Base-by-base conservation (phyloP, 2,329 filamentous ascomycete species). In the Aspergillus transmontanensis region DNA sequence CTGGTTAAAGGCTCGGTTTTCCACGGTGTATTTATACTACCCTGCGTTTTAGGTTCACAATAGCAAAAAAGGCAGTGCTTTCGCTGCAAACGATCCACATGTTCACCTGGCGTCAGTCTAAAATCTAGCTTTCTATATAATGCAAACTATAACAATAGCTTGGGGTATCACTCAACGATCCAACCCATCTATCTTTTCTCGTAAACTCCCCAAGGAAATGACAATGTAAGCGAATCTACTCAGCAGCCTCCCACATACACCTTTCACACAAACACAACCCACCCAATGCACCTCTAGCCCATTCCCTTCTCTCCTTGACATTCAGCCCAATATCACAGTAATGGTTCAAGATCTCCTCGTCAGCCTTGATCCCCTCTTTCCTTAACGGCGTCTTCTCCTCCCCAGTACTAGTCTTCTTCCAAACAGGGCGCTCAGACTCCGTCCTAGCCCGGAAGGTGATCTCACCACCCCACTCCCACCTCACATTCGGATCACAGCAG, bases 401-500 rank as follows among this genome's bases (percentile, higher is more conserved):
- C 32, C 32, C 26, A 16, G 21, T 32, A 21, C 12, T 32, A 55
- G 46, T 23, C 41, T 75, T 69, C 61, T 64, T 71, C 78, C 78
- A 80, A 58, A 74, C 70, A n/a, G 75, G 76, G 41, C 70, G 76
- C 66, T 80, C 78, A 14, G 69, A 69, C 30, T 69, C 64, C 32
- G 61, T 68, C 26, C 79, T 66, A 14, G 74, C 78, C 21, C 73
- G 69, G 69, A 79, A 79, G 3, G 74, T 78, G 60, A 80, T 79
- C 68, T 80, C 76, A 5, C 75, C 76, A 56, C 90, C 89, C 92
- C 94, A 97, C 72, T 96, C 92, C 95, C 95, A 99, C 4, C 87
- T 87, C 45, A 98, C 93, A 76, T 97, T 97, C 10, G 95, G 95
- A 74, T 97, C 89, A 79, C 95, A 99, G 76, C 93, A 93, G 76